These are phyloP conservation scores for Podospora comata DNA, from an alignment of 495 filamentous ascomycete species.

Conservation along the genomic window DNA sequence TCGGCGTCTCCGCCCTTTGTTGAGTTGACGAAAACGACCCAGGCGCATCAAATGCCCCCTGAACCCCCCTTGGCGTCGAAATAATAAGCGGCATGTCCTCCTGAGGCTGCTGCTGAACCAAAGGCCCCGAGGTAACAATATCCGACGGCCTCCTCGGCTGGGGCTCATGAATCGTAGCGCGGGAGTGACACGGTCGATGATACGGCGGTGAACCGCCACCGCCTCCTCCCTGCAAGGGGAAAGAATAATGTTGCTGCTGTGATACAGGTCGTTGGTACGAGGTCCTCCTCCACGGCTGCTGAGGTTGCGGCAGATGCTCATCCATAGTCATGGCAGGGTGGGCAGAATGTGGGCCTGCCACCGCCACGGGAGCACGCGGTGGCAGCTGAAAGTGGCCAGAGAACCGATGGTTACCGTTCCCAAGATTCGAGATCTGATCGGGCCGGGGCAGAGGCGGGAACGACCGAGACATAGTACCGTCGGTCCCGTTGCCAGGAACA, in stretches of 20 bases:
- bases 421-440: slow-evolving; percentile 31
- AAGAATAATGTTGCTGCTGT: slow-evolving; percentile 29
- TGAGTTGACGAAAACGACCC: slow-evolving; percentile 21
- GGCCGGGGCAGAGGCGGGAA: slow-evolving; percentile 32
- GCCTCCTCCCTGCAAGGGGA: slow-evolving; percentile 17
- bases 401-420: slow-evolving; percentile 24
- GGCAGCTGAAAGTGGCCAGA: slow-evolving; percentile 36
- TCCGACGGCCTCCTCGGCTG: slow-evolving; percentile 29
- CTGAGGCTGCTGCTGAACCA: slow-evolving; percentile 16
- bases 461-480: slow-evolving; percentile 28
- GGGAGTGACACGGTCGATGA: slow-evolving; percentile 7
- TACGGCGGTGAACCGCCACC: background rate
- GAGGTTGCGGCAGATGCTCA: background rate
- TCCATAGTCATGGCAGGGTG: background rate
- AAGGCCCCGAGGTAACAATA: slow-evolving; percentile 6
- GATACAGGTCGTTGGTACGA: slow-evolving; percentile 29
- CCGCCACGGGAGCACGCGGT: slow-evolving; percentile 33
- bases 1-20: slow-evolving; percentile 32
- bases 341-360: background rate
- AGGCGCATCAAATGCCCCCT: slow-evolving; percentile 42
- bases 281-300: slow-evolving; percentile 11
- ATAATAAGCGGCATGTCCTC: slow-evolving; percentile 48
- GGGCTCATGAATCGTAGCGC: slow-evolving; percentile 24
- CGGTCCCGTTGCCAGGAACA: slow-evolving; percentile 23
- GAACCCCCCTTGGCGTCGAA: slow-evolving; percentile 46